Percentiles rank a stretch among this genome's conserved stretches.
These are phyloP conservation scores for Guyanaporus albipodus DNA, from an alignment of 768 basidiomycete genomes.

Conservation along the genomic window DNA sequence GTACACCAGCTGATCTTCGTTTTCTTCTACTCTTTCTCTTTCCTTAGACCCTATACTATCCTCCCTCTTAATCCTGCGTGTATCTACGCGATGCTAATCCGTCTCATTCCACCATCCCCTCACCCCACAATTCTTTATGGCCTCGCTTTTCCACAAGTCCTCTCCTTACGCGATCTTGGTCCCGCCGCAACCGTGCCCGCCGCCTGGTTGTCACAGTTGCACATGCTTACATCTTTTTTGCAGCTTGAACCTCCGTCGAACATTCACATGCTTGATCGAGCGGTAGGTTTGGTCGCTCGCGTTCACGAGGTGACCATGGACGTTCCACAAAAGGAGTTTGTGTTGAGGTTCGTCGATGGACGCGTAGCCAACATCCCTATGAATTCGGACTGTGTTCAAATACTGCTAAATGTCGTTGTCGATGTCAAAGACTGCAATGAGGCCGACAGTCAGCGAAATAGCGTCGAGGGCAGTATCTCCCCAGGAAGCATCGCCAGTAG, in stretches of 20 bases:
- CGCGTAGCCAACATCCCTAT: slow-evolving; percentile 47
- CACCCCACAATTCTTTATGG: slow-evolving; percentile 58
- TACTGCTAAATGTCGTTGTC: slow-evolving; percentile 47
- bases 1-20: slow-evolving; percentile 9
- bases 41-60: slow-evolving; percentile 25
- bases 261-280: slow-evolving; percentile 58
- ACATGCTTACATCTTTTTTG: slow-evolving; percentile 43
- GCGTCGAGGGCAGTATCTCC: slow-evolving; percentile 28
- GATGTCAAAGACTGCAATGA: slow-evolving; percentile 51
- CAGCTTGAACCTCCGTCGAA: slow-evolving; percentile 50
- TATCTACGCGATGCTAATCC: slow-evolving; percentile 49
- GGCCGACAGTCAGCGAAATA: slow-evolving; percentile 27
- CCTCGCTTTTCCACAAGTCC: slow-evolving; percentile 44
- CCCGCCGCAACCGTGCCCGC: slow-evolving; percentile 36
- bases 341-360: slow-evolving; percentile 58
- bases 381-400: slow-evolving; percentile 37
- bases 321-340: slow-evolving; percentile 41
- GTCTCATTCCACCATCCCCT: slow-evolving; percentile 42
- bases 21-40: slow-evolving; percentile 1
- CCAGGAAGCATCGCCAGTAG: slow-evolving; percentile 17
- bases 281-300: slow-evolving; percentile 52
- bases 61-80: slow-evolving; percentile 21
- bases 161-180: slow-evolving; percentile 35
- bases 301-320: slow-evolving; percentile 63
- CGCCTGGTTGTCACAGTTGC: slow-evolving; percentile 54